Base-by-base conservation (phyloP, 2,329 filamentous ascomycete species). In the Epichloe uncinata region DNA sequence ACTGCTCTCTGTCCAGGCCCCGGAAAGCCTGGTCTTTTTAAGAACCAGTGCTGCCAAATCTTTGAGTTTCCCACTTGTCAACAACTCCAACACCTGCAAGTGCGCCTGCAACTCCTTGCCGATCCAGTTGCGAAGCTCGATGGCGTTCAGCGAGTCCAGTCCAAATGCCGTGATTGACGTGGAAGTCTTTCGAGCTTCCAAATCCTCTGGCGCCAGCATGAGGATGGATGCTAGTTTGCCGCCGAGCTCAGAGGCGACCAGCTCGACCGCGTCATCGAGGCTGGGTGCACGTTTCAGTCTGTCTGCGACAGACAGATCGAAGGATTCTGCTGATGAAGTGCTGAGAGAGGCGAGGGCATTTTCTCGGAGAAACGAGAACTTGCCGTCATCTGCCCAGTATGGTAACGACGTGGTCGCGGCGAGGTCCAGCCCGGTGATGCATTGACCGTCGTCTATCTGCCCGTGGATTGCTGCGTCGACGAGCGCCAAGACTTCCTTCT, bases 301-400 rank as follows among this genome's bases (percentile, higher is more conserved):
- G 35, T 60, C 56, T n/a, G 50, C 49, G 1, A 57, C 53, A 1
- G 52, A 46, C 12, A 56, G 8, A 5, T 43, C n/a, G 2, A n/a
- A 16, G 6, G 18, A n/a, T 36, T 51, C 50, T 8, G 49, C 42
- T 3, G 54, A 50, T 5, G 45, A 44, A 1, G 50, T 45, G 1
- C 12, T 9, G 8, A n/a, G 13, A n/a, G 33, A 33, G 7, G 45
- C 48, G 18, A 70, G 41, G 59, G 66, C 66, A 2, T 56, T 57
- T 6, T 69, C 61, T 12, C 69, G 69, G 26, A 79, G 66, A 34
- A 69, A 65, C 50, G 71, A 70, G 62, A 79, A 79, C 58, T 76
- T 78, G 48, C 71, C 73, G 45, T 81, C 77, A 2, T 67, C 59
- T 3, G 69, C 70, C 70, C 75, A 80, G 63, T 77, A 79, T 0